Percentiles rank a stretch among this genome's conserved stretches.
Evolutionary conservation across 805 yeast genomes (phyloP).

Genomic region (Teunomyces lycoperdinae): DNA sequence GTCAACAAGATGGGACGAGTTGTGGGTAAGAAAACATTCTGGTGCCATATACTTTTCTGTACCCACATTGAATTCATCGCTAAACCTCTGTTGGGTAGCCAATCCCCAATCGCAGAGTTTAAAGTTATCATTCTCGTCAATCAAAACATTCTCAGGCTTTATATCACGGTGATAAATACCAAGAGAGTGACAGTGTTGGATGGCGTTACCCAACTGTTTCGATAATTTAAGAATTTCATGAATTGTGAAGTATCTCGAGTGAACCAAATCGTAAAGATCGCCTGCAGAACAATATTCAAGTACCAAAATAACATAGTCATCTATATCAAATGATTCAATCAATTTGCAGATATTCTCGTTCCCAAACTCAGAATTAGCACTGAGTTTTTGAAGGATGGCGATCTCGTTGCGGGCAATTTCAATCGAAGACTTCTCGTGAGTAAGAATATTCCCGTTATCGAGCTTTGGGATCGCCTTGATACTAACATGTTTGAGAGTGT

Average conservation of each 20-base stretch:
- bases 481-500: constrained; percentile 40
- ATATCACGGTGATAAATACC: constrained; percentile 59
- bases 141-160: constrained; percentile 56
- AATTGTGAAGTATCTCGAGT: constrained; percentile 14
- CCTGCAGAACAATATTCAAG: constrained; percentile 68
- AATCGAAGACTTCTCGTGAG: constrained; percentile 7
- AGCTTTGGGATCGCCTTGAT: constrained; percentile 52
- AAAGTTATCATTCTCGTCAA: constrained; percentile 52
- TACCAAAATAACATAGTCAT: constrained; percentile 50
- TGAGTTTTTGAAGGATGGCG: constrained; percentile 33
- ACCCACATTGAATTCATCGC: constrained; percentile 44
- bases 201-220: constrained; percentile 50
- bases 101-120: constrained; percentile 60
- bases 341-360: constrained; percentile 54
- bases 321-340: constrained; percentile 55
- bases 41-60: constrained; percentile 64
- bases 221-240: constrained; percentile 17
- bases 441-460: constrained; percentile 32
- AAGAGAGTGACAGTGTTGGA: constrained; percentile 51
- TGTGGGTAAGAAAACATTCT: constrained; percentile 32
- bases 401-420: constrained; percentile 56
- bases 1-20: constrained; percentile 17
- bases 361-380: constrained; percentile 16
- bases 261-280: constrained; percentile 61
- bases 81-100: constrained; percentile 24